These are phyloP conservation scores for Amanita pallidorosea DNA, from an alignment of 768 basidiomycete genomes.

Conservation along the genomic window DNA sequence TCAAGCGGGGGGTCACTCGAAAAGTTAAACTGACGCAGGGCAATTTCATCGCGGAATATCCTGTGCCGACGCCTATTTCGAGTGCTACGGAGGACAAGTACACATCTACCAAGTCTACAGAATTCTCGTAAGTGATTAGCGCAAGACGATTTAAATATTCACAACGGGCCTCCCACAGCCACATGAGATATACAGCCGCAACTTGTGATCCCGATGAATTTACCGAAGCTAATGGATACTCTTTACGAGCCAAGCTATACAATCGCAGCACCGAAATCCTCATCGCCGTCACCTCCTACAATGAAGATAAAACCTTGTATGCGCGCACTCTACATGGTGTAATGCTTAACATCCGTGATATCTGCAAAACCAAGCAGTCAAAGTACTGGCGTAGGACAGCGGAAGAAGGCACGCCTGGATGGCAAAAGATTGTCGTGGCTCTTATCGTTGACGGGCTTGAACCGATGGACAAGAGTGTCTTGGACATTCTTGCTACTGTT, in stretches of 20 bases:
- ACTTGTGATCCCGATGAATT: constrained; percentile 91
- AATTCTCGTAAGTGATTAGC: constrained; percentile 68
- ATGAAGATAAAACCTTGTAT: constrained; percentile 88
- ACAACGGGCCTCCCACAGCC: constrained; percentile 25
- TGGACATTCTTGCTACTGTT: constrained; percentile 81
- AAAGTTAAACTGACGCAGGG: constrained; percentile 91
- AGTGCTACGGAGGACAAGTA: constrained; percentile 79
- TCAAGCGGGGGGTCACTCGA: constrained; percentile 87
- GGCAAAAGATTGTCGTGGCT: constrained; percentile 88
- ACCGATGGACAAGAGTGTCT: constrained; percentile 89
- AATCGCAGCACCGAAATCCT: constrained; percentile 86
- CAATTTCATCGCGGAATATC: constrained; percentile 85
- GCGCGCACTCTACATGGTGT: constrained; percentile 89
- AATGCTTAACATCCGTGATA: constrained; percentile 96
- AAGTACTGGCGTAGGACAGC: constrained; percentile 83
- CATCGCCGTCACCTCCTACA: constrained; percentile 91
- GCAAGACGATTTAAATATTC: not conserved
- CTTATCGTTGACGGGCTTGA: constrained; percentile 91
- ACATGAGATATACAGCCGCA: constrained; percentile 92
- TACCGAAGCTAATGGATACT: constrained; percentile 67
- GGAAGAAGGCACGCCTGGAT: constrained; percentile 75
- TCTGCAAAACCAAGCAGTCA: constrained; percentile 91
- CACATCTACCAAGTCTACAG: constrained; percentile 61
- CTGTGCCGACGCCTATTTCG: constrained; percentile 75
- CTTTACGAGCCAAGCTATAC: constrained; percentile 75